Percentiles rank a stretch among this genome's conserved stretches.
Evolutionary conservation across 2,329 filamentous ascomycete genomes (phyloP).

Genomic region (Ceratocystis papillata): DNA sequence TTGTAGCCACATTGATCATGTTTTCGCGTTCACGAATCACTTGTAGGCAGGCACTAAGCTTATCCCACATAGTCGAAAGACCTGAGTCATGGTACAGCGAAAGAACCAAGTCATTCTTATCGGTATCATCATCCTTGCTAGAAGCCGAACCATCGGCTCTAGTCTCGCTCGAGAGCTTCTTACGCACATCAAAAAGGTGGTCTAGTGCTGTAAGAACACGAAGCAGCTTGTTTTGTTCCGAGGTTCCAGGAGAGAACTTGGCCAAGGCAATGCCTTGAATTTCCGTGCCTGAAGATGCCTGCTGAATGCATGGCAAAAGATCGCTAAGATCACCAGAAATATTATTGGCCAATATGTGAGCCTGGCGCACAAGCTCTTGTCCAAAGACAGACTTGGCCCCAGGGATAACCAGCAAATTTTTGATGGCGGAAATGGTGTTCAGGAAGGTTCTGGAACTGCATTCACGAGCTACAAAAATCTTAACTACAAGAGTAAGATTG

Average conservation of each 20-base stretch:
- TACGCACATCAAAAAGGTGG: slow-evolving; percentile 83
- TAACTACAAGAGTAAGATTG: slow-evolving; percentile 88
- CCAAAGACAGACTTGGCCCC: slow-evolving; percentile 84
- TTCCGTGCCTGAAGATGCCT: slow-evolving; percentile 79
- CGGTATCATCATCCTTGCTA: slow-evolving; percentile 60
- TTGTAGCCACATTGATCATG: slow-evolving; percentile 94
- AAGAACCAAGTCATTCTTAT: slow-evolving; percentile 75
- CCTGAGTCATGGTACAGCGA: slow-evolving; percentile 83
- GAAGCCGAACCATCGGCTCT: slow-evolving; percentile 39
- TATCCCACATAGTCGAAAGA: slow-evolving; percentile 84
- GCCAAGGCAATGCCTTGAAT: slow-evolving; percentile 88
- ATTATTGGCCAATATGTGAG: slow-evolving; percentile 69
- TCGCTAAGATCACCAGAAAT: slow-evolving; percentile 78
- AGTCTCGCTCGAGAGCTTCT: slow-evolving; percentile 40
- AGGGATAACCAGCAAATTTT: slow-evolving; percentile 87
- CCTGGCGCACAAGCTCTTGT: slow-evolving; percentile 81
- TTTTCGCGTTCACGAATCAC: slow-evolving; percentile 86
- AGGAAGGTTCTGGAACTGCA: slow-evolving; percentile 97
- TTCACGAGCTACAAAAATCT: slow-evolving; percentile 89
- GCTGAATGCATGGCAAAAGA: slow-evolving; percentile 73
- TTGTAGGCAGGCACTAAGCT: slow-evolving; percentile 76
- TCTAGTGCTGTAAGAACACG: slow-evolving; percentile 88
- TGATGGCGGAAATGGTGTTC: slow-evolving; percentile 96
- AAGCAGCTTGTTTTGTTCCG: slow-evolving; percentile 91
- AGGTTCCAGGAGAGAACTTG: slow-evolving; percentile 92